These are phyloP conservation scores for Periconia sp. DNA, from an alignment of 2,329 filamentous ascomycete genomes.

Conservation along the genomic window DNA sequence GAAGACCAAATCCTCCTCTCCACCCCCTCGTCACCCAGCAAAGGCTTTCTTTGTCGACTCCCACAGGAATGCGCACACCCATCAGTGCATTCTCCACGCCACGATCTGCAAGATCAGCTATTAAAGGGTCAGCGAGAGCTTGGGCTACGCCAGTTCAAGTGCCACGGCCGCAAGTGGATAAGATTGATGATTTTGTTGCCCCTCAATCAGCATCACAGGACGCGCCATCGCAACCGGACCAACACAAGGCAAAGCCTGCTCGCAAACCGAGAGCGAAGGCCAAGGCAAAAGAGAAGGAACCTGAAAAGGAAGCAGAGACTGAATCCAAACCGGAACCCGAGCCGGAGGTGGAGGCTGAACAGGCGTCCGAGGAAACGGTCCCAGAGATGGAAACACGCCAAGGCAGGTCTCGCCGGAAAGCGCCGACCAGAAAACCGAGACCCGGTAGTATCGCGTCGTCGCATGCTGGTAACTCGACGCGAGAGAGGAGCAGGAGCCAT, in stretches of 20 bases:
- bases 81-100: conserved; percentile 27
- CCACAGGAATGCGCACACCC: conserved; percentile 25
- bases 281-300: conserved; percentile 26
- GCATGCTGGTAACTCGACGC: conserved; percentile 46
- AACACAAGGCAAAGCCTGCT: conserved; percentile 11
- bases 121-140: conserved; percentile 25
- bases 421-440: conserved; percentile 28
- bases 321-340: conserved; percentile 19
- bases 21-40: conserved; percentile 28
- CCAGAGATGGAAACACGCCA: conserved; percentile 30
- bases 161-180: conserved; percentile 26
- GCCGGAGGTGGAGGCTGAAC: conserved; percentile 9
- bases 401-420: conserved; percentile 35
- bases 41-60: conserved; percentile 30
- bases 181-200: conserved; percentile 28
- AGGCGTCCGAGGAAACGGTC: conserved; percentile 20
- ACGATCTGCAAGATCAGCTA: conserved; percentile 32
- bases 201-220: not conserved
- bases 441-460: conserved; percentile 51
- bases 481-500: conserved; percentile 51
- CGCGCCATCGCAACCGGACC: conserved; percentile 14
- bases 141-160: conserved; percentile 13
- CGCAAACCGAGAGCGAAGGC: conserved; percentile 13
- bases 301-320: conserved; percentile 25
- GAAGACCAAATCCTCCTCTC: conserved; percentile 18